phyloP scores from a whole-genome alignment of 2,329 filamentous ascomycete genomes.

The Fusarium sp. region DNA sequence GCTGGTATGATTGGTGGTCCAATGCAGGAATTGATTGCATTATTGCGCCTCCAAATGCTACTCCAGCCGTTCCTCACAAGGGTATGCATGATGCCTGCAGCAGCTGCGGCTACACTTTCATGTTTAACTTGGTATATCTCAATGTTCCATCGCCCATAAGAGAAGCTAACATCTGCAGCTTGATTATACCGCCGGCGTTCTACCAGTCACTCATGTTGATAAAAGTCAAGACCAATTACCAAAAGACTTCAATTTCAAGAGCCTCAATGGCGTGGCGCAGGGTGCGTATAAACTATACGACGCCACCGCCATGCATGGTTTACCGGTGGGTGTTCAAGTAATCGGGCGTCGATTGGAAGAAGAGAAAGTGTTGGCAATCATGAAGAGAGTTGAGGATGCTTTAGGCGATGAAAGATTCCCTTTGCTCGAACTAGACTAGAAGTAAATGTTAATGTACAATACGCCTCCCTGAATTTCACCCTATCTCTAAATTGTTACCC shows the following conservation, averaged over 20 bases:
- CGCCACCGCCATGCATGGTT: slow-evolving; percentile 82
- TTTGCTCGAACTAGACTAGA: slow-evolving; percentile 61
- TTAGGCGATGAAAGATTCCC: slow-evolving; percentile 69
- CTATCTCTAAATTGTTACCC: background rate
- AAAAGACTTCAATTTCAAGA: slow-evolving; percentile 66
- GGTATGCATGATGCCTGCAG: slow-evolving; percentile 88
- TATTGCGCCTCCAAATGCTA: slow-evolving; percentile 87
- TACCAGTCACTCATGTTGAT: slow-evolving; percentile 90
- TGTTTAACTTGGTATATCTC: slow-evolving; percentile 82
- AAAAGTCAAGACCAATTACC: slow-evolving; percentile 74
- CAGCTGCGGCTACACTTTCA: slow-evolving; percentile 91
- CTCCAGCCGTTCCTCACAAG: slow-evolving; percentile 86
- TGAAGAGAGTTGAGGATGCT: slow-evolving; percentile 82
- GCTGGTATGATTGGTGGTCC: slow-evolving; percentile 90
- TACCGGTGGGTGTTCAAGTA: slow-evolving; percentile 88
- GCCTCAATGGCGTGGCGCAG: slow-evolving; percentile 81
- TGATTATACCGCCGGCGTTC: slow-evolving; percentile 84
- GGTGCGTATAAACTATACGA: slow-evolving; percentile 92
- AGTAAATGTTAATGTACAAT: background rate
- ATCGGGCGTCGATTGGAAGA: slow-evolving; percentile 84
- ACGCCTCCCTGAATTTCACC: background rate
- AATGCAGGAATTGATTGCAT: slow-evolving; percentile 79
- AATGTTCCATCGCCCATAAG: no score
- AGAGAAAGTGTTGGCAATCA: slow-evolving; percentile 85
- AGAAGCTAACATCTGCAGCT: slow-evolving; percentile 61